phyloP scores from a whole-genome alignment of 140 eudicot genomes.

The Cichorium intybus region DNA sequence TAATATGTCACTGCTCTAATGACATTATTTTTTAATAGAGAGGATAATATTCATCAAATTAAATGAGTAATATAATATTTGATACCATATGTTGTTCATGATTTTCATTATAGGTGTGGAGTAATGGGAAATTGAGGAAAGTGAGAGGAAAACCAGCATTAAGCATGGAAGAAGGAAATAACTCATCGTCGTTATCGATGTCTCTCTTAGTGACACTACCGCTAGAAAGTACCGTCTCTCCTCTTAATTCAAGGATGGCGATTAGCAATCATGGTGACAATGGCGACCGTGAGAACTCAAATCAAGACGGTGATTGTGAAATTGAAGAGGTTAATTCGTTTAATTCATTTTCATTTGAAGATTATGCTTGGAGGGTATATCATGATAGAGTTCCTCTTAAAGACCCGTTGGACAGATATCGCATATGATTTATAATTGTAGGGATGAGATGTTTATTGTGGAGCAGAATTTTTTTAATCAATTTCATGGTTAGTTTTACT shows the following conservation, averaged over 20 bases:
- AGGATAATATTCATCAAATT: no score
- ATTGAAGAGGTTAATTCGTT: conserved; percentile 23
- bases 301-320: conserved; percentile 3
- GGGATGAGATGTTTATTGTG: neutral
- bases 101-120: conserved; percentile 54
- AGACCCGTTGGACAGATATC: conserved; percentile 69
- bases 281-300: neutral
- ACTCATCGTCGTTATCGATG: conserved; percentile 36
- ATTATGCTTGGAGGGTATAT: conserved; percentile 89
- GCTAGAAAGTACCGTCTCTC: conserved; percentile 53
- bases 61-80: neutral
- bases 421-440: neutral
- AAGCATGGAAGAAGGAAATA: conserved; percentile 11
- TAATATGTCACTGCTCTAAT: no score
- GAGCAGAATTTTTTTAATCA: neutral
- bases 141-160: conserved; percentile 67
- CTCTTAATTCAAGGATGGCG: conserved; percentile 31
- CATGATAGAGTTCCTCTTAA: conserved; percentile 59
- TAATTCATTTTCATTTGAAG: conserved; percentile 64
- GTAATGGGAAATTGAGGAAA: conserved; percentile 80
- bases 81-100: neutral
- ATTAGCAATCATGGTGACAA: neutral
- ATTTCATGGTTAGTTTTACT: conserved; percentile 14
- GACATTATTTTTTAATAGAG: no score
- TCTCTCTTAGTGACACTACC: conserved; percentile 72